phyloP scores from a whole-genome alignment of 257 asterid genomes.

The Nyctanthes arbortristis region DNA sequence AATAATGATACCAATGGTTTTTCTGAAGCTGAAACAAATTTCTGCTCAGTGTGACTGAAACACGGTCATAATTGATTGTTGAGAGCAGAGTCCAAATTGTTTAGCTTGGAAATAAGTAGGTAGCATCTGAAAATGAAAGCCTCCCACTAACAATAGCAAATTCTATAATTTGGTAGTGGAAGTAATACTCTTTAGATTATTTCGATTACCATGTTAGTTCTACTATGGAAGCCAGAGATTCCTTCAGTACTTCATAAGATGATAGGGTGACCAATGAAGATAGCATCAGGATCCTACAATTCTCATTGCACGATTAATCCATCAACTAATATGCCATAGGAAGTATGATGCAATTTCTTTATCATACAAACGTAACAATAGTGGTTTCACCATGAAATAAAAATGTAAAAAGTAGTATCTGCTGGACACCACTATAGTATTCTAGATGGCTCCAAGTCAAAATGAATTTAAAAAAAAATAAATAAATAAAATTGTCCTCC shows the following conservation, averaged over 20 bases:
- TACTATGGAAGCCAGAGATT: too few relatives aligned
- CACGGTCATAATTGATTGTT: too few relatives aligned
- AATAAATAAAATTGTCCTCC: background rate
- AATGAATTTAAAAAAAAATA: background rate
- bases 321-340: background rate
- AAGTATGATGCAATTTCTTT: constrained; percentile 1
- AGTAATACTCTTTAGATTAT: too few relatives aligned
- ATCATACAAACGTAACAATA: constrained; percentile 2
- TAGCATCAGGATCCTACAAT: background rate
- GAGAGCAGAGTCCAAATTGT: background rate
- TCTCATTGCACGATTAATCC: background rate
- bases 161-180: constrained; percentile 15
- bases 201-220: too few relatives aligned
- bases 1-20: too few relatives aligned
- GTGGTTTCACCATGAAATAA: constrained; percentile 1
- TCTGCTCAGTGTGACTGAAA: too few relatives aligned
- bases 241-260: constrained; percentile 4
- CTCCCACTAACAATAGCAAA: background rate
- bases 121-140: background rate
- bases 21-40: too few relatives aligned
- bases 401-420: background rate
- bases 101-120: background rate
- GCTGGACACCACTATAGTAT: background rate
- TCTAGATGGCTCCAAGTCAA: background rate
- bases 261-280: background rate